Evolutionary conservation across 1,139 yeast species (phyloP).

Genomic region (Zygoascus hellenicus): DNA sequence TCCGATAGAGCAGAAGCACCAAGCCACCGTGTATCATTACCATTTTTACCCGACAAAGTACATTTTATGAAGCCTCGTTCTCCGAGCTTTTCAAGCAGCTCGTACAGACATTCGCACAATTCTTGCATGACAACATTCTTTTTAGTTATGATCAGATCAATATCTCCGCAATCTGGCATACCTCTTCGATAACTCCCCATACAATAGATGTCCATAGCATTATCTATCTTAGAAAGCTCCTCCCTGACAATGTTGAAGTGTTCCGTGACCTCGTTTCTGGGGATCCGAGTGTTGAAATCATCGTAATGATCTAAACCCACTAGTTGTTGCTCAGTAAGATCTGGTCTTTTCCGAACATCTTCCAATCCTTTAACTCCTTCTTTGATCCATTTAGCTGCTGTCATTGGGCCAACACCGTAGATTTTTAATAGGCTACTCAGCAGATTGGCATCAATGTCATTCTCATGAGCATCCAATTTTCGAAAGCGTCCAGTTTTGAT

Average conservation of each 20-base stretch:
- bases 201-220: slow-evolving; percentile 36
- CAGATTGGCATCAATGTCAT: slow-evolving; percentile 29
- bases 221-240: slow-evolving; percentile 37
- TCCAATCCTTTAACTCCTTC: slow-evolving; percentile 40
- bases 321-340: slow-evolving; percentile 38
- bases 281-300: slow-evolving; percentile 46
- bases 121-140: slow-evolving; percentile 19
- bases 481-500: slow-evolving; percentile 38
- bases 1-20: slow-evolving; percentile 32
- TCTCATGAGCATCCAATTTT: slow-evolving; percentile 29
- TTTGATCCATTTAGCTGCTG: slow-evolving; percentile 42
- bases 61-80: slow-evolving; percentile 34
- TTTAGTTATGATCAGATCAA: slow-evolving; percentile 51
- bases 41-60: slow-evolving; percentile 26
- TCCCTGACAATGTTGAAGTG: slow-evolving; percentile 39
- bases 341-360: slow-evolving; percentile 36
- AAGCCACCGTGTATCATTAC: slow-evolving; percentile 29
- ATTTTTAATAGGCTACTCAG: slow-evolving; percentile 41
- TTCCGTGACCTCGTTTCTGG: slow-evolving; percentile 42
- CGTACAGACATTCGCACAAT: slow-evolving; percentile 30
- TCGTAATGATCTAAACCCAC: slow-evolving; percentile 47
- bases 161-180: slow-evolving; percentile 46
- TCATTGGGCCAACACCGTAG: slow-evolving; percentile 48
- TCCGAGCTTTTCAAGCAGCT: slow-evolving; percentile 30
- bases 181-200: slow-evolving; percentile 60